These are phyloP conservation scores for Jaminaea rosea DNA, from an alignment of 1,284 basidiomycete species.

Conservation along the genomic window DNA sequence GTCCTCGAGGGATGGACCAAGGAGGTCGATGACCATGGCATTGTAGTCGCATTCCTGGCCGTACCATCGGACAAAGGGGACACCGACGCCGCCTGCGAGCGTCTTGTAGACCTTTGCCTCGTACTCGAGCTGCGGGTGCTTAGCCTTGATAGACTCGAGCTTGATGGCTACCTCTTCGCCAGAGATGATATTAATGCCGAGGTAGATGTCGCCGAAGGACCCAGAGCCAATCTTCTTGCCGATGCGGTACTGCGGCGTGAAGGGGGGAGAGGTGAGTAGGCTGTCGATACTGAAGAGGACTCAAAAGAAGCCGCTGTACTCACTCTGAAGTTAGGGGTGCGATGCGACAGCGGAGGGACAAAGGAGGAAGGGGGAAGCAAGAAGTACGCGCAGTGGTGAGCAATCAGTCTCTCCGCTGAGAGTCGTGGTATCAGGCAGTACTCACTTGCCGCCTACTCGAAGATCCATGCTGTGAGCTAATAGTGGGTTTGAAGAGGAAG, in stretches of 20 bases:
- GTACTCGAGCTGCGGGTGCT: slow-evolving; percentile 99
- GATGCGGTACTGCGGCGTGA: slow-evolving; percentile 56
- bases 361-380: neutral
- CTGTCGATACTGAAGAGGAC: neutral
- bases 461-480: slow-evolving; percentile 61
- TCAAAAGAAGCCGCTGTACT: neutral
- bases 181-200: slow-evolving; percentile 99
- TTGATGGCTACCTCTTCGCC: slow-evolving; percentile 99
- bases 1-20: slow-evolving; percentile 94
- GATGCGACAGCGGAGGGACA: neutral
- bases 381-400: neutral
- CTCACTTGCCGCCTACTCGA: slow-evolving; percentile 90
- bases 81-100: slow-evolving; percentile 91
- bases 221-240: slow-evolving; percentile 99
- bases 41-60: slow-evolving; percentile 99
- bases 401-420: neutral
- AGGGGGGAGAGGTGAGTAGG: neutral
- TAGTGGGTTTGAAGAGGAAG: too few relatives aligned
- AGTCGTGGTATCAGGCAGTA: neutral
- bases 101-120: slow-evolving; percentile 63
- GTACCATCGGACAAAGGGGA: slow-evolving; percentile 97
- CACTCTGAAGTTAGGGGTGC: neutral
- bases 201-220: slow-evolving; percentile 99
- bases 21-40: slow-evolving; percentile 96
- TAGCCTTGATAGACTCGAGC: slow-evolving; percentile 98